Conservation (phyloP, 2,329 filamentous ascomycete genomes). For the Thyridium curvatum region DNA sequence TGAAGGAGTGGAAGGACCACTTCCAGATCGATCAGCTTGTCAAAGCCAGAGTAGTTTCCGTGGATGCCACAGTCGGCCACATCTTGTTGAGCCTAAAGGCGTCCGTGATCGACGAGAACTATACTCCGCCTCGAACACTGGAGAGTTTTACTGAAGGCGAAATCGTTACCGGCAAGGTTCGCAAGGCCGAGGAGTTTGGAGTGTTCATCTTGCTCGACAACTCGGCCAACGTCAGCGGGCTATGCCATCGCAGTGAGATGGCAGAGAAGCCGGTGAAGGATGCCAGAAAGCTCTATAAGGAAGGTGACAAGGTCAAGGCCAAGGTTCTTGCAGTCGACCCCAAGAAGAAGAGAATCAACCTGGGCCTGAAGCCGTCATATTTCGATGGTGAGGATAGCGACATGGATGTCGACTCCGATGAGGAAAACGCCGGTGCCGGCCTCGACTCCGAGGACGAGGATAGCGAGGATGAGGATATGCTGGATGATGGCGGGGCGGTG, state of each 20-base stretch:
- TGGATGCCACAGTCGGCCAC: conserved; percentile 63
- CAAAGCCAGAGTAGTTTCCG: conserved; percentile 71
- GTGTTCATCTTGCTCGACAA: conserved; percentile 89
- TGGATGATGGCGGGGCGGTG: conserved; percentile 33
- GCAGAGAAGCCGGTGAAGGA: conserved; percentile 77
- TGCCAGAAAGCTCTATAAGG: conserved; percentile 82
- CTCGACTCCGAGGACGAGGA: conserved; percentile 25
- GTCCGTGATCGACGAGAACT: conserved; percentile 75
- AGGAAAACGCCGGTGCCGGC: conserved; percentile 39
- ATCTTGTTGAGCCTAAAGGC: conserved; percentile 83
- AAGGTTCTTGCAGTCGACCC: conserved; percentile 73
- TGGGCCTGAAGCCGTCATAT: conserved; percentile 89
- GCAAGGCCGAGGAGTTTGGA: conserved; percentile 91
- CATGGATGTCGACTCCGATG: conserved; percentile 32
- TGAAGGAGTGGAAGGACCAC: conserved; percentile 92
- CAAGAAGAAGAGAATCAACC: conserved; percentile 72
- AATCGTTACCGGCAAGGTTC: conserved; percentile 80
- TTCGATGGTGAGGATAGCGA: conserved; percentile 57
- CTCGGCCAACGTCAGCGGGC: conserved; percentile 81
- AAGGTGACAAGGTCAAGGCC: conserved; percentile 91
- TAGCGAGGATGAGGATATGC: conserved; percentile 24
- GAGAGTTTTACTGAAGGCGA: conserved; percentile 75
- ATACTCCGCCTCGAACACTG: conserved; percentile 65
- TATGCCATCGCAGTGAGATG: conserved; percentile 90
- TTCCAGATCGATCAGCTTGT: conserved; percentile 89